Evolutionary conservation across 2,329 filamentous ascomycete species (phyloP).

Genomic region (Capronia americana): DNA sequence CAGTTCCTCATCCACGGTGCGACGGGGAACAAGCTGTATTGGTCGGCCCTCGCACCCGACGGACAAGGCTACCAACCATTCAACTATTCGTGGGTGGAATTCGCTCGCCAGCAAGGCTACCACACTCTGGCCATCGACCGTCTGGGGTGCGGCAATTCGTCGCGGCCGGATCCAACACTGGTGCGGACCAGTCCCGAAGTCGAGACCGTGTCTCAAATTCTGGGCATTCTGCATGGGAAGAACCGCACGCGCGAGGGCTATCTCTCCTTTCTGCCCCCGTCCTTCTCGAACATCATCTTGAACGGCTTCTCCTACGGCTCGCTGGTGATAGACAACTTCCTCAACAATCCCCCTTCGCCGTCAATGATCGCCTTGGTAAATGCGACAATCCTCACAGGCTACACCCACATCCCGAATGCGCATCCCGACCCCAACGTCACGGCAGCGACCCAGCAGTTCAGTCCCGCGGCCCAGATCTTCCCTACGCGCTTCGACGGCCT

Average conservation of each 20-base stretch:
- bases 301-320: conserved; percentile 4
- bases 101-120: conserved; percentile 6
- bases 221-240: neutral
- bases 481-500: neutral
- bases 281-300: conserved; percentile 6
- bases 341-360: neutral
- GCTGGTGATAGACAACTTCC: conserved; percentile 2
- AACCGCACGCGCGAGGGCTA: neutral
- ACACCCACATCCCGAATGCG: conserved; percentile 2
- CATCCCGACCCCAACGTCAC: neutral
- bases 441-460: neutral
- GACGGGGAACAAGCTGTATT: conserved; percentile 7
- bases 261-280: neutral
- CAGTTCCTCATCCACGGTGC: conserved; percentile 5
- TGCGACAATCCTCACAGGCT: neutral
- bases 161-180: conserved; percentile 1
- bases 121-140: conserved; percentile 4
- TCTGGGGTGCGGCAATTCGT: conserved; percentile 2
- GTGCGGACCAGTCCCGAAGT: conserved; percentile 1
- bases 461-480: conserved; percentile 3
- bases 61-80: neutral
- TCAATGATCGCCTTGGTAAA: neutral
- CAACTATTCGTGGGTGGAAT: conserved; percentile 5
- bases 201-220: neutral
- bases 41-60: neutral